phyloP scores from a whole-genome alignment of 2,329 filamentous ascomycete genomes.

The Talaromyces rugulosus region DNA sequence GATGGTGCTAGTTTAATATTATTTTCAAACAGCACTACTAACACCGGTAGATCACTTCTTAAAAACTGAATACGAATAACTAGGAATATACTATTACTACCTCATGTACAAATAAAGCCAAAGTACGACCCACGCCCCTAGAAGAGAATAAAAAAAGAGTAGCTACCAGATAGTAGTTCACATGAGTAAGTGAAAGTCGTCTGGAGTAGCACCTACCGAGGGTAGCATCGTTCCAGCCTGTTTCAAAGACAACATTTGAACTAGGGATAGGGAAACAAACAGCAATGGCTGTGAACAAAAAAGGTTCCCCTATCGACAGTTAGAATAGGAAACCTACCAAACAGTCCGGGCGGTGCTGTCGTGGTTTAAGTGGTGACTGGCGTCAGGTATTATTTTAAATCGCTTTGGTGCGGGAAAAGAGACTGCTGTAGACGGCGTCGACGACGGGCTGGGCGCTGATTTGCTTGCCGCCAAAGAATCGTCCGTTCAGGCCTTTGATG shows the following conservation, averaged over 20 bases:
- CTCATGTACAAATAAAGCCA: conserved; percentile 10
- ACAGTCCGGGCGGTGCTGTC: background rate
- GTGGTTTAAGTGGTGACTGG: conserved; percentile 18
- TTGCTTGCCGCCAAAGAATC: conserved; percentile 88
- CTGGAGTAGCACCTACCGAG: conserved; percentile 15
- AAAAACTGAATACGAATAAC: background rate
- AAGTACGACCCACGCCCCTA: conserved; percentile 10
- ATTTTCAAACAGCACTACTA: too few relatives aligned
- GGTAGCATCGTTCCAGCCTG: conserved; percentile 12
- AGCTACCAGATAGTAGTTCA: background rate
- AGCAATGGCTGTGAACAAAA: conserved; percentile 4
- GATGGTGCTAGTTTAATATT: too few relatives aligned
- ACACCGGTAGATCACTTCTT: too few relatives aligned
- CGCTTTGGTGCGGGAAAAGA: conserved; percentile 82
- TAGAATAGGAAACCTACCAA: conserved; percentile 25
- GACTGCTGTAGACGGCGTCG: conserved; percentile 96
- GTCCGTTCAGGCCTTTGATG: conserved; percentile 94
- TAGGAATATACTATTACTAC: background rate
- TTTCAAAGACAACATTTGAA: background rate
- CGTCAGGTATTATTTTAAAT: conserved; percentile 47
- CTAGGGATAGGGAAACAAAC: background rate
- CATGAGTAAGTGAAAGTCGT: background rate
- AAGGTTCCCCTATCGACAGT: conserved; percentile 21
- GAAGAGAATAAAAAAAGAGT: conserved; percentile 1
- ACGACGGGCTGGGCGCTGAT: conserved; percentile 95